Base-by-base conservation (phyloP, 2,329 filamentous ascomycete genomes). In the Diplodia sapinea region DNA sequence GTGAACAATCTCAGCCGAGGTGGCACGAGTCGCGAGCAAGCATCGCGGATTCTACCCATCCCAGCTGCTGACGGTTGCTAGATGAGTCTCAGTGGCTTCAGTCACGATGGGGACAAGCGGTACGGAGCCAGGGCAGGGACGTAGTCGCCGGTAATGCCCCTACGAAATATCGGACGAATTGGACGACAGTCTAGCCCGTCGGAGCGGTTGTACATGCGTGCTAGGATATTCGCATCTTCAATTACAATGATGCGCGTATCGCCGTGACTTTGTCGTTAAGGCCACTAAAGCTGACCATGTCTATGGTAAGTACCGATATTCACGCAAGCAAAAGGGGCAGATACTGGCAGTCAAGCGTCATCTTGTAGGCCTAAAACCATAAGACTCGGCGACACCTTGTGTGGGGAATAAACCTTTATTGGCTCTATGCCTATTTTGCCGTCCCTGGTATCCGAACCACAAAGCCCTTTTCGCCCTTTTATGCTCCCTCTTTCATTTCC, bases 301-400 rank as follows among this genome's bases (percentile, higher is more conserved):
- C 59, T 51, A 31, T 3, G 7, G 47, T 63, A 51, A 63, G 59
- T 63, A n/a, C 29, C 59, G 20, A 13, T 8, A 38, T 38, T 63
- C 59, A 63, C 56, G 17, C 40, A 40, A 66, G 2, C 29, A 17
- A 20, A 49, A 29, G 54, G 64, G 64, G 29, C 15, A 8, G 15
- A 26, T n/a, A 66, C 52, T 96, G 93, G 93, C 93, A 88, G 93
- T 96, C 93, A 92, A 96, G 92, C 92, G 79, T 95, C 88, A 87
- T 92, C 89, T 83, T 85, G 83, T 69, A 73, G 71, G 71, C 69
- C 23, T 4, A 38, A 70, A 76, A 38, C 66, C 80, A 80, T 75
- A 82, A 88, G 89, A 93, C 85, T 94, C 91, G 81, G 92, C 93
- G 93, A 96, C 93, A 96, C 93, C 93, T 93, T 86, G 84, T 80